Conservation (phyloP, 2,329 filamentous ascomycete species). For the Botryotinia narcissicola region DNA sequence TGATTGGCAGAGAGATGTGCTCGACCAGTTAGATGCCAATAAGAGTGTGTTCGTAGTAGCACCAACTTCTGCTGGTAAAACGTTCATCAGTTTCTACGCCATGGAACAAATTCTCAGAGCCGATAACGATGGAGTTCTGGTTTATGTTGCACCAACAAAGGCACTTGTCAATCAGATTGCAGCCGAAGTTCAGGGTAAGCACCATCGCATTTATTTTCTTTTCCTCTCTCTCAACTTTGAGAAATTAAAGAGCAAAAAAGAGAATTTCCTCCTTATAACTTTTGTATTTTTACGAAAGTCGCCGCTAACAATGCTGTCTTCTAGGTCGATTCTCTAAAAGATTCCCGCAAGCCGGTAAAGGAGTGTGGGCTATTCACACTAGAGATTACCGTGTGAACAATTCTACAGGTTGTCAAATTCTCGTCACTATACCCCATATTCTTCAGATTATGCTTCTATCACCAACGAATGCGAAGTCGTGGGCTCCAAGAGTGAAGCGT, state of each 20-base stretch:
- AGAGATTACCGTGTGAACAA: conserved; percentile 74
- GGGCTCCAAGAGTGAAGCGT: conserved; percentile 65
- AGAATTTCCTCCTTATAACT: background rate
- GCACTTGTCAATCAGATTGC: conserved; percentile 82
- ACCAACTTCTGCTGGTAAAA: conserved; percentile 77
- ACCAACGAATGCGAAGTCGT: conserved; percentile 62
- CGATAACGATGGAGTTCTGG: conserved; percentile 66
- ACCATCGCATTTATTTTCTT: background rate
- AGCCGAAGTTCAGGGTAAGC: conserved; percentile 65
- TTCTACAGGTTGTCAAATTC: conserved; percentile 66
- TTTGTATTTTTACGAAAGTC: background rate
- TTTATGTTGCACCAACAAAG: conserved; percentile 80
- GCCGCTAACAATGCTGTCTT: conserved; percentile 19
- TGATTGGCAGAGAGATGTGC: conserved; percentile 70
- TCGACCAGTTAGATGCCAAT: conserved; percentile 69
- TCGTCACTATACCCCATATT: conserved; percentile 76
- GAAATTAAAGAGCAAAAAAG: background rate
- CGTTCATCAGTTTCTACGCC: conserved; percentile 80
- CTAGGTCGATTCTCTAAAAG: conserved; percentile 62
- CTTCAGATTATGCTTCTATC: conserved; percentile 74
- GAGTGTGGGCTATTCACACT: conserved; percentile 77
- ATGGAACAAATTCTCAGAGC: conserved; percentile 73
- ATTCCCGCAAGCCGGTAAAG: conserved; percentile 55
- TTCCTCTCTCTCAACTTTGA: background rate
- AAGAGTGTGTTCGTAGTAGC: conserved; percentile 73